Base-by-base conservation (phyloP, 2,329 filamentous ascomycete species). In the Elsinoe fawcettii region DNA sequence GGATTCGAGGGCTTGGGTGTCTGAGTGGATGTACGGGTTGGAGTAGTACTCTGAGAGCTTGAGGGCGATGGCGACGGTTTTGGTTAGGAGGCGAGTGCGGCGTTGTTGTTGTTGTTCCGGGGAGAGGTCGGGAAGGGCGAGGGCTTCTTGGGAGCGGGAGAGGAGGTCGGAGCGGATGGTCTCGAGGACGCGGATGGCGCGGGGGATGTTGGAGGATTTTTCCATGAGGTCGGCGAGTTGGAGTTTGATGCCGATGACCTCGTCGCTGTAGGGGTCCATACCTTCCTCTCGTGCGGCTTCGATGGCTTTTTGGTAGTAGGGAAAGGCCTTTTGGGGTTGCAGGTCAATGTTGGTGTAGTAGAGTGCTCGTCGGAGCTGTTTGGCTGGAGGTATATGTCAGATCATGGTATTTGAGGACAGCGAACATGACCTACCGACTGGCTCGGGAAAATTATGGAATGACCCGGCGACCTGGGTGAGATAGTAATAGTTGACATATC, bases 181-280 rank as follows among this genome's bases (percentile, higher is more conserved):
- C 70, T 95, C 88, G 30, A 96, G 74, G 3, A 96, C 83, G 51
- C 88, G 81, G 58, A 88, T 84, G 0, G 90, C 84, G 58, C 84
- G 81, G 20, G 81, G 77, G 66, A 84, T 84, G 65, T 86, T 82
- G 30, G 84, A 79, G 14, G 88, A 81, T 66, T 86, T 85, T 71
- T 96, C 89, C 61, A 96, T 78, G 78, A 95, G 84, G 8, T 80
- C 79, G 1, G 89, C 84, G 7, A 95, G 78, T 68, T 91, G 84
- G 53, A 97, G 85, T 67, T 90, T 89, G 55, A 97, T 84, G 7
- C 93, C 93, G 63, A 96, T 79, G 32, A 96, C 85, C 69, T 96
- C 91, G 64, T 96, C 88, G 3, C 88, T 91, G 69, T 91, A 95
- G 0, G 88, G 89, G 67, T 97, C 90, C 75, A 99, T 82, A 0